Percentiles rank a stretch among this genome's conserved stretches.
Conservation (phyloP, 2,329 filamentous ascomycete species). For the Nemania diffusa region DNA sequence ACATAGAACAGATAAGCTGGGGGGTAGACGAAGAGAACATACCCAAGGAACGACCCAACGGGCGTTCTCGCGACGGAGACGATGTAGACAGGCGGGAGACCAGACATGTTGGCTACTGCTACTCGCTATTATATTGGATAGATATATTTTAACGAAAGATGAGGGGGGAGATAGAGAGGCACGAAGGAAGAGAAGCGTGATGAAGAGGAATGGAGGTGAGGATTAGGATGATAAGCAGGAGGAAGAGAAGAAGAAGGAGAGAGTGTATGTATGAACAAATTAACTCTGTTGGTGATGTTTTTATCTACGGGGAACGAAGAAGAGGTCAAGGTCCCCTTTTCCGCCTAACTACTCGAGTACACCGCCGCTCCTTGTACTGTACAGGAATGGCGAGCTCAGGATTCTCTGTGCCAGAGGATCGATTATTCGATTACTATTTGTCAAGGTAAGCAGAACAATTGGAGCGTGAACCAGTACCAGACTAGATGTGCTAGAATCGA, state of each 20-base stretch:
- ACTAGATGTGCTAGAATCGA: not conserved
- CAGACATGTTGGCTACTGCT: slow-evolving; percentile 71
- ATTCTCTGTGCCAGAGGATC: slow-evolving; percentile 3
- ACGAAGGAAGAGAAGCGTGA: not conserved
- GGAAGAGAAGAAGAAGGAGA: not conserved
- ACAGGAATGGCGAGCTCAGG: not conserved
- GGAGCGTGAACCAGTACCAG: not conserved
- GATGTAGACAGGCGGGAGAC: slow-evolving; percentile 91
- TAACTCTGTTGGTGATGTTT: slow-evolving; percentile 3
- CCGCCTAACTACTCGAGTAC: slow-evolving; percentile 2
- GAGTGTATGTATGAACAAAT: not conserved
- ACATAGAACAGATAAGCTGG: not conserved
- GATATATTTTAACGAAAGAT: too few species aligned
- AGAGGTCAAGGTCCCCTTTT: slow-evolving; percentile 11
- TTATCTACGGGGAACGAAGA: slow-evolving; percentile 13
- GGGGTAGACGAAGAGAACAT: slow-evolving; percentile 46
- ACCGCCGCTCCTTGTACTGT: slow-evolving; percentile 17
- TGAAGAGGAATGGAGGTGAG: not conserved
- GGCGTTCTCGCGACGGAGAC: slow-evolving; percentile 92
- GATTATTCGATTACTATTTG: slow-evolving; percentile 25
- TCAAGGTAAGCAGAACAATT: slow-evolving; percentile 25
- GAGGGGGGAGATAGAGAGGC: not conserved
- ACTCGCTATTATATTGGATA: not conserved
- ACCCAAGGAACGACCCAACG: slow-evolving; percentile 95
- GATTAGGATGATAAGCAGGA: not conserved